Evolutionary conservation across 2,329 filamentous ascomycete species (phyloP), one percentile per base, ranked within the genome.

Genomic region (Epichloe glyceriae): DNA sequence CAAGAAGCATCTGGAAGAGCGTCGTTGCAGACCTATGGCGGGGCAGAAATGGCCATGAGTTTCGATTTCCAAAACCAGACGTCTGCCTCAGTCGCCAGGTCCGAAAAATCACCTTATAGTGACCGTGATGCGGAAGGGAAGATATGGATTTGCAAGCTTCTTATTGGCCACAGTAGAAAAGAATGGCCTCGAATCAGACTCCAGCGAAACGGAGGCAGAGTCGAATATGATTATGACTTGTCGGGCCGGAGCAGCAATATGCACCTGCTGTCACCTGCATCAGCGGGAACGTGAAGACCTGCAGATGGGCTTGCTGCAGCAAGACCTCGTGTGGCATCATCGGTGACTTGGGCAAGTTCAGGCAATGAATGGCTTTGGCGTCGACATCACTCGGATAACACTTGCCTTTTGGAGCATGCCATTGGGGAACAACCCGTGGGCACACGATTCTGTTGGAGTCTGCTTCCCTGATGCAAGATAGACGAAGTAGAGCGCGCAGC

Each of bases 241-340:
- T 50, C 41, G 20, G 41, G 14, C 34, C 22, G 6, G 20, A 19
- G 22, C 34, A 39, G 42, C 17, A 14, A 26, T 47, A 39, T 33
- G 46, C 46, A 38, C 43, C 42, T 15, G 4, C 35, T 47, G 43
- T 42, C 30, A 35, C 43, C 37, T 50, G 49, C 49, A 33, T 46
- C n/a, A 15, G 37, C 49, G 49, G 37, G 6, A 35, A 26, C 17
- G 26, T 17, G 22, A 35, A 50, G 30, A 35, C 44, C 26, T 47
- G 49, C 49, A 50, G 33, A 46, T 22, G 44, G 48, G 11, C 41
- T 40, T 50, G 42, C 47, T 37, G 47, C 39, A 22, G 45, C 22
- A 3, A 10, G 35, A 38, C 35, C n/a, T 50, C 43, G 14, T 40
- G 35, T 46, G 43, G 12, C n/a, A 30, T 5, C 20, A n/a, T 40